Evolutionary conservation across 768 basidiomycete genomes (phyloP).

Genomic region (Termitomyces sp.): DNA sequence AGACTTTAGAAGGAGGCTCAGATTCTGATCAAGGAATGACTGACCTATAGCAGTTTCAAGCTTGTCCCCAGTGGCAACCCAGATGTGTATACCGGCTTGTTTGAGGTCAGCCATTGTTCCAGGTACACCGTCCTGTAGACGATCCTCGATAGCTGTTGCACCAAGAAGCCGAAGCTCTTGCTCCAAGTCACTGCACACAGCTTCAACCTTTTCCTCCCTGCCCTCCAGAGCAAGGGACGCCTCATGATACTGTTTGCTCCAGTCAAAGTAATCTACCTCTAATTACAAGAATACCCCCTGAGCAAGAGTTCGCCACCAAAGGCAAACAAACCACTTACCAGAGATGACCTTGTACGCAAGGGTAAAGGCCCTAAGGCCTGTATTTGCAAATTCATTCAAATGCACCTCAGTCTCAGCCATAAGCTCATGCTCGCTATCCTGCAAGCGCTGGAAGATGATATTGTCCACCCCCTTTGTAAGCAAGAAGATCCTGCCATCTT

Average conservation of each 20-base stretch:
- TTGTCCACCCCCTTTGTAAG: conserved; percentile 94
- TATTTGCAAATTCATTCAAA: conserved; percentile 82
- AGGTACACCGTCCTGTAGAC: conserved; percentile 95
- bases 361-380: conserved; percentile 86
- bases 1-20: neutral
- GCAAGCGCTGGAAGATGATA: conserved; percentile 89
- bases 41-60: conserved; percentile 92
- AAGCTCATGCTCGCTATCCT: conserved; percentile 59
- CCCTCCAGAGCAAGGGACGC: conserved; percentile 78
- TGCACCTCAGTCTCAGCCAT: conserved; percentile 78
- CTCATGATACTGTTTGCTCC: conserved; percentile 79
- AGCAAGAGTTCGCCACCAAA: neutral
- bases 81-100: conserved; percentile 93
- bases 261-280: conserved; percentile 77
- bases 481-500: conserved; percentile 59
- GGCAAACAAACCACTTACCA: conserved; percentile 39
- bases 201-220: conserved; percentile 78
- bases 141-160: conserved; percentile 97
- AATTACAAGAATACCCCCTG: conserved; percentile 13
- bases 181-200: conserved; percentile 80
- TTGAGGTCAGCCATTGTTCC: conserved; percentile 96
- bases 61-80: conserved; percentile 99
- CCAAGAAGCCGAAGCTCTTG: conserved; percentile 79
- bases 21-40: conserved; percentile 15
- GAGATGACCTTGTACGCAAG: conserved; percentile 83